Conservation (phyloP, 768 basidiomycete genomes). For the Termitomyces sp. region DNA sequence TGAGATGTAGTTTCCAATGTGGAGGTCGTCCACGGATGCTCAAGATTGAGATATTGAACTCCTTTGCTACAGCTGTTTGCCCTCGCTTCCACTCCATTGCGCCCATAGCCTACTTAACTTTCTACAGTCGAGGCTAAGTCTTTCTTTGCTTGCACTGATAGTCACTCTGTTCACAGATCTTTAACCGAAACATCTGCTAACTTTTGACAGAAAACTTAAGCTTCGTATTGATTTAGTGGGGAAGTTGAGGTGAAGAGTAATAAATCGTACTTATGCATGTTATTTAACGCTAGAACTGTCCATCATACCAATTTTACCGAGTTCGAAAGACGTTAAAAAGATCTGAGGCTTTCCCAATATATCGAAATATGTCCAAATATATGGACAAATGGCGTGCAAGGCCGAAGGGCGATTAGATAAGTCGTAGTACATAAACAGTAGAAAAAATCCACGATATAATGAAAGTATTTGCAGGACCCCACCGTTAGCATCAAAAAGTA, state of each 20-base stretch:
- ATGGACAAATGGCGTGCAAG: no score
- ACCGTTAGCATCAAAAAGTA: background rate
- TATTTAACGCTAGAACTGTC: background rate
- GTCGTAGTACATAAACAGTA: background rate
- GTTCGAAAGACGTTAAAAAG: background rate
- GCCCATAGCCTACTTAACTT: background rate
- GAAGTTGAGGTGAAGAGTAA: background rate
- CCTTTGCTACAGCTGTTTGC: background rate
- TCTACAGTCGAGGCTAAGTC: constrained; percentile 8
- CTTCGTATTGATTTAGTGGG: background rate
- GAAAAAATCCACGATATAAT: background rate
- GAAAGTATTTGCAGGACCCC: background rate
- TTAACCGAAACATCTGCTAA: constrained; percentile 1
- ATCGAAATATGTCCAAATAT: background rate
- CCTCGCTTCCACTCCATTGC: background rate
- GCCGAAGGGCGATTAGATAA: no score
- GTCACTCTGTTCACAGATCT: constrained; percentile 1
- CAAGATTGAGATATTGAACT: background rate
- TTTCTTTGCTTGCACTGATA: constrained; percentile 6
- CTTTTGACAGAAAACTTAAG: background rate
- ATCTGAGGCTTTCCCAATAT: background rate
- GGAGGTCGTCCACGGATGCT: background rate
- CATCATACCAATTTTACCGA: background rate
- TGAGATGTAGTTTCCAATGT: background rate
- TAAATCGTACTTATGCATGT: background rate